Evolutionary conservation across 768 basidiomycete genomes (phyloP).

Genomic region (Collybia sordida): DNA sequence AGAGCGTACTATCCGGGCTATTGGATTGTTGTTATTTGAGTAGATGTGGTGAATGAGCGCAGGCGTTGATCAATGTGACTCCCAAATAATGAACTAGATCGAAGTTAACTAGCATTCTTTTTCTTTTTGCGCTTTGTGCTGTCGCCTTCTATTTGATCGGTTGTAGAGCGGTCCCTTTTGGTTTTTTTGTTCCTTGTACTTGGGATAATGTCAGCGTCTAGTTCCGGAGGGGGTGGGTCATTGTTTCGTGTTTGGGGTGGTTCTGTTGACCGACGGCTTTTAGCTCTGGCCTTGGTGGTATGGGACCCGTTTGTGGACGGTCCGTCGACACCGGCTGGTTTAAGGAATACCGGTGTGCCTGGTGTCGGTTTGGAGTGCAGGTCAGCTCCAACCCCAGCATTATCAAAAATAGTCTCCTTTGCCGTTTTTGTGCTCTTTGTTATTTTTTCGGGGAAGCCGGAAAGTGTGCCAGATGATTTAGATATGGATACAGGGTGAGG

Average conservation of each 20-base stretch:
- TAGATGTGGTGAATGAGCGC: background rate
- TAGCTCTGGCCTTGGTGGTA: slow-evolving; percentile 7
- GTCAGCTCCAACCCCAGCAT: slow-evolving; percentile 48
- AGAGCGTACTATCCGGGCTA: too few species aligned
- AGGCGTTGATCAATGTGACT: background rate
- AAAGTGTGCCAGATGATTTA: slow-evolving; percentile 17
- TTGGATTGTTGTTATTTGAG: too few species aligned
- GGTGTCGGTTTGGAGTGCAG: slow-evolving; percentile 25
- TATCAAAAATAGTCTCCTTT: slow-evolving; percentile 45
- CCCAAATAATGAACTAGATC: background rate
- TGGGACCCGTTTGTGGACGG: slow-evolving; percentile 26
- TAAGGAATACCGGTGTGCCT: slow-evolving; percentile 38
- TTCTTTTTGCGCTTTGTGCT: slow-evolving; percentile 34
- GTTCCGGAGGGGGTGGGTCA: too few species aligned
- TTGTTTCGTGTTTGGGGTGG: too few species aligned
- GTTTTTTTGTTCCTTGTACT: slow-evolving; percentile 27
- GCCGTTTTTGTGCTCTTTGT: slow-evolving; percentile 38
- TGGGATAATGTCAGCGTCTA: slow-evolving; percentile 16
- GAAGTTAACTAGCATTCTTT: slow-evolving; percentile 17
- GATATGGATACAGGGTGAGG: slow-evolving; percentile 23
- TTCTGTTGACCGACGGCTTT: background rate
- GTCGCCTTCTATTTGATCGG: slow-evolving; percentile 19
- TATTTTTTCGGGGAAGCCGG: slow-evolving; percentile 23
- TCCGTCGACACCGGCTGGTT: slow-evolving; percentile 58
- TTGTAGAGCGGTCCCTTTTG: slow-evolving; percentile 27